phyloP scores from a whole-genome alignment of 108 stramenopile genomes.

The Fistulifera solaris region DNA sequence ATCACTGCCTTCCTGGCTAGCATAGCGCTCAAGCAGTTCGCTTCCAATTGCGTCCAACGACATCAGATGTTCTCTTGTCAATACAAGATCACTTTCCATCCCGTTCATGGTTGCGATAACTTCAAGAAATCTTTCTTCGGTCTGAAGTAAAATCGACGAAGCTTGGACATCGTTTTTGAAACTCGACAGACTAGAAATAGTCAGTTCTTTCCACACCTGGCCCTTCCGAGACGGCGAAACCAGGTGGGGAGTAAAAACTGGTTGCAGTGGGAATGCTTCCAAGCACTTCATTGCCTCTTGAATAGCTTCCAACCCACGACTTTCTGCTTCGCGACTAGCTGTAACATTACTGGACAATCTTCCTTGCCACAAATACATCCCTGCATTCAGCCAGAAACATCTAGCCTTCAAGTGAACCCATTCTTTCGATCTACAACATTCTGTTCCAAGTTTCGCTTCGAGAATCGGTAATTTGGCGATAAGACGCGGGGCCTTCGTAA shows the following conservation, averaged over 20 bases:
- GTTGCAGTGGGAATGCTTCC: constrained; percentile 4
- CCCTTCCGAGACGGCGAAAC: constrained; percentile 48
- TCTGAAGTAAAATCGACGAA: constrained; percentile 57
- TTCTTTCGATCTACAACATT: constrained; percentile 1
- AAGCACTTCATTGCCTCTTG: constrained; percentile 33
- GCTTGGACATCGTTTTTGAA: constrained; percentile 57
- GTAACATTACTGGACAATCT: constrained; percentile 30
- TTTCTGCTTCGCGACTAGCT: constrained; percentile 48
- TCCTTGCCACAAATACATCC: constrained; percentile 56
- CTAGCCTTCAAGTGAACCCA: constrained; percentile 31
- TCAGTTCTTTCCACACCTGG: constrained; percentile 55
- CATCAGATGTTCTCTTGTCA: constrained; percentile 14
- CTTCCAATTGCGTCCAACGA: constrained; percentile 38
- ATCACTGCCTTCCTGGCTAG: constrained; percentile 10
- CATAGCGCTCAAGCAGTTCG: constrained; percentile 52
- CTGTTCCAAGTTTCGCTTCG: not conserved
- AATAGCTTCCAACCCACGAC: constrained; percentile 36
- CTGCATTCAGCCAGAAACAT: constrained; percentile 57
- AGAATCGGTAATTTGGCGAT: constrained; percentile 24
- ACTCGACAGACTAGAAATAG: constrained; percentile 27
- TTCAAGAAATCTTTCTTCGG: constrained; percentile 46
- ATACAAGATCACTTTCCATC: not conserved
- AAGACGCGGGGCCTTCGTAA: constrained; percentile 41
- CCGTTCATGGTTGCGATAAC: constrained; percentile 6
- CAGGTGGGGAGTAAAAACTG: constrained; percentile 57